Evolutionary conservation across 1,284 basidiomycete genomes (phyloP).

Genomic region (Tranzscheliella williamsii): DNA sequence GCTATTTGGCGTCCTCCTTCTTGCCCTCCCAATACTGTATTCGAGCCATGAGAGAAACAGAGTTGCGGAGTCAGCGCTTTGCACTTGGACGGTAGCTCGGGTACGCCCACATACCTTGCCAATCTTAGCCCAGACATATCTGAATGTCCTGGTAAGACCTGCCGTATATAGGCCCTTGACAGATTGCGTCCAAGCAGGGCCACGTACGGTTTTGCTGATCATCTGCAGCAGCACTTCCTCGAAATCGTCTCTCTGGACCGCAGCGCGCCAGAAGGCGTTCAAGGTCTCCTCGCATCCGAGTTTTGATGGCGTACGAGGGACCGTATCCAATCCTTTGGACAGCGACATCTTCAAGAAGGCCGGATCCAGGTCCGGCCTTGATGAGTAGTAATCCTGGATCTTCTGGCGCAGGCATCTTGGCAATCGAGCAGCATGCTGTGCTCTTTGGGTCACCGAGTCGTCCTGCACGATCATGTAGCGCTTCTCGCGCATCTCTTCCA

Average conservation of each 20-base stretch:
- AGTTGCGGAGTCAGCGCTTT: no score
- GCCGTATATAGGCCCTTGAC: constrained; percentile 59
- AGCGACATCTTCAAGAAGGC: constrained; percentile 49
- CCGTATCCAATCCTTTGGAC: constrained; percentile 31
- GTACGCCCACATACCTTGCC: constrained; percentile 52
- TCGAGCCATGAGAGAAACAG: neutral
- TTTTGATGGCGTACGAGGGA: constrained; percentile 9
- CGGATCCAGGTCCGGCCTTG: constrained; percentile 34
- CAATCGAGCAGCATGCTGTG: constrained; percentile 40
- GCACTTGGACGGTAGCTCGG: no score
- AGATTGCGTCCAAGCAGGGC: constrained; percentile 52
- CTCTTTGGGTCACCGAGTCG: constrained; percentile 26
- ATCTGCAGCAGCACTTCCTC: constrained; percentile 36
- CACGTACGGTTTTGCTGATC: constrained; percentile 48
- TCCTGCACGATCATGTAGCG: constrained; percentile 48
- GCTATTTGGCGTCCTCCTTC: constrained; percentile 16
- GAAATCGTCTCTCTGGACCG: constrained; percentile 43
- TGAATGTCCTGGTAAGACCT: constrained; percentile 46
- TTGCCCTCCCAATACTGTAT: constrained; percentile 39
- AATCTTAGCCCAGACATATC: constrained; percentile 55
- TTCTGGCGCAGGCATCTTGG: constrained; percentile 42
- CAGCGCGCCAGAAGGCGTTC: constrained; percentile 45
- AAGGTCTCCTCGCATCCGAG: constrained; percentile 24
- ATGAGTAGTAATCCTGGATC: constrained; percentile 43
- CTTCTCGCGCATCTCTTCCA: constrained; percentile 28